Evolutionary conservation across 768 basidiomycete species (phyloP).

Genomic region (Hemileccinum impolitum): DNA sequence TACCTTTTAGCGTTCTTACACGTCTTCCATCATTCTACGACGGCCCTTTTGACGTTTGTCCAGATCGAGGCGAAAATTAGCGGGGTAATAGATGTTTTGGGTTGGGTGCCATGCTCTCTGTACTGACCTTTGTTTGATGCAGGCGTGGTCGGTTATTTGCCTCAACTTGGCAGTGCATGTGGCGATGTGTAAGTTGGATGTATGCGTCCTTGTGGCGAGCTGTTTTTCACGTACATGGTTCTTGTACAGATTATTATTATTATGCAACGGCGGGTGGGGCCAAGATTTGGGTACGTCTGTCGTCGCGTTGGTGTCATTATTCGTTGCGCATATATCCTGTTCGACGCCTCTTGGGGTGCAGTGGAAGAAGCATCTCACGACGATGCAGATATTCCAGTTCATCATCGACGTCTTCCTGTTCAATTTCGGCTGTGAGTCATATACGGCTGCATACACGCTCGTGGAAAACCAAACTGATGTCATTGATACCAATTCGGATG

Average conservation of each 20-base stretch:
- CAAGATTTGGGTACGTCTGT: constrained; percentile 21
- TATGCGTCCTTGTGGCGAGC: background rate
- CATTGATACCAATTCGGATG: no score
- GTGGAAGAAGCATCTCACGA: constrained; percentile 29
- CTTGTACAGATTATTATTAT: constrained; percentile 96
- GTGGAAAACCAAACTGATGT: background rate
- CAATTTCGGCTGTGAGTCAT: constrained; percentile 22
- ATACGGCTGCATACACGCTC: background rate
- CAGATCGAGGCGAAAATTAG: constrained; percentile 87
- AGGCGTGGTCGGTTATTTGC: constrained; percentile 90
- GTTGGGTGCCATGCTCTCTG: background rate
- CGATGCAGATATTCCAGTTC: constrained; percentile 28
- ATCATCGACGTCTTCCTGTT: constrained; percentile 20
- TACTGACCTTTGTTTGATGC: constrained; percentile 4
- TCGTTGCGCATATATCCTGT: background rate
- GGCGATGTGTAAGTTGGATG: constrained; percentile 76
- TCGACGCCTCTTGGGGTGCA: background rate
- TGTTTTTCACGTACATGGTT: background rate
- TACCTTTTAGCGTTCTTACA: constrained; percentile 80
- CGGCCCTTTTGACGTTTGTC: constrained; percentile 87
- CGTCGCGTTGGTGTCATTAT: background rate
- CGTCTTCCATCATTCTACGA: constrained; percentile 96
- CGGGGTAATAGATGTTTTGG: constrained; percentile 47
- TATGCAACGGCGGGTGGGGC: constrained; percentile 80
- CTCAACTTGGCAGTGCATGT: constrained; percentile 92